Conservation (phyloP, 2,329 filamentous ascomycete genomes). For the Didymellaceae sp. region DNA sequence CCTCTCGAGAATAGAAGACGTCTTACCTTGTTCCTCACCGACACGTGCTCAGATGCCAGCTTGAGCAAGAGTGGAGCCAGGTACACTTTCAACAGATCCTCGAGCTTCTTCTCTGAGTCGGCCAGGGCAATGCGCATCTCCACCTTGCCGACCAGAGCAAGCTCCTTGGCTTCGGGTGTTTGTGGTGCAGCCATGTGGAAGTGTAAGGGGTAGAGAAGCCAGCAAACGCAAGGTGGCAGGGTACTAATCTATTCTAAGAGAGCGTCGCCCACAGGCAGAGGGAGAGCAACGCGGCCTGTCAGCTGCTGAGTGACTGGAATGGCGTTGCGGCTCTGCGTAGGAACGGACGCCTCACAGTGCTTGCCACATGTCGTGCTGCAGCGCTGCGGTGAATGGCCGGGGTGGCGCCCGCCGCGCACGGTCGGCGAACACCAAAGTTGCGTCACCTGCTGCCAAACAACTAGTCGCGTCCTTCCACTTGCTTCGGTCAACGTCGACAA, state of each 20-base stretch:
- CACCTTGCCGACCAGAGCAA: constrained; percentile 82
- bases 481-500: constrained; percentile 28
- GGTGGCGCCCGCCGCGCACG: no score
- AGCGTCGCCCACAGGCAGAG: constrained; percentile 30
- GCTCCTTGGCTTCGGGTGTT: constrained; percentile 70
- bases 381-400: constrained; percentile 22
- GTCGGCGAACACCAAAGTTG: no score
- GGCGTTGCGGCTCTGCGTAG: constrained; percentile 18
- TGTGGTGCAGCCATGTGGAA: constrained; percentile 43
- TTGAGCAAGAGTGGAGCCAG: constrained; percentile 85
- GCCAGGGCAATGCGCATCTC: constrained; percentile 84
- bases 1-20: no score
- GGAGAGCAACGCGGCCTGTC: constrained; percentile 26
- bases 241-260: constrained; percentile 8
- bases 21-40: constrained; percentile 77
- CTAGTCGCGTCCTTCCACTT: constrained; percentile 32
- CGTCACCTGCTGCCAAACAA: constrained; percentile 32
- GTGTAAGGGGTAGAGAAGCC: constrained; percentile 7
- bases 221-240: constrained; percentile 6
- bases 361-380: constrained; percentile 31
- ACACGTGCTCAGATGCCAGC: constrained; percentile 77
- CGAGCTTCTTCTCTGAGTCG: constrained; percentile 82
- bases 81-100: constrained; percentile 77
- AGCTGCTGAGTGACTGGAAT: constrained; percentile 15
- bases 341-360: constrained; percentile 19